Evolutionary conservation across 2,329 filamentous ascomycete species (phyloP), one percentile per base, ranked within the genome.

Genomic region (Aspergillus pseudoterreus): DNA sequence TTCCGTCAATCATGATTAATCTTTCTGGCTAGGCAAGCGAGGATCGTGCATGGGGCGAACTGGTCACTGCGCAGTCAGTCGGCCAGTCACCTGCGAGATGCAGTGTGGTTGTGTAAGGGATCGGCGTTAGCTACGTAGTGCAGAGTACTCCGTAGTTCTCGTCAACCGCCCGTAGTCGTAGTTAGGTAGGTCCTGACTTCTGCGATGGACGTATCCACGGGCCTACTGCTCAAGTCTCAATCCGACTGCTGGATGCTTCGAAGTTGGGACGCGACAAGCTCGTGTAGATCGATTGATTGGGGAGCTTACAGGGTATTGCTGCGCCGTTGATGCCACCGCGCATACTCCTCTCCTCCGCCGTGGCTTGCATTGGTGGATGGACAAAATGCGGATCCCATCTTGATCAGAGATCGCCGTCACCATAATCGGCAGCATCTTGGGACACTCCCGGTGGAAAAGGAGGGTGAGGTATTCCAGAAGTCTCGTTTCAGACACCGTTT

Each of bases 31-130:
- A 45, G 43, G 38, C 54, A 45, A 56, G 43, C 46, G 51, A 53
- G 52, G 45, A 43, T 45, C 33, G 38, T 52, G 50, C 47, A 47
- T 49, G 32, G 42, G 46, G 54, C 46, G 50, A 47, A 52, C 52
- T 47, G 22, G 22, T 22, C 22, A 22, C 22, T 22, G 6, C 22
- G 50, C 44, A 22, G 42, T 53, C 48, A 55, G 47, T 50, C 45
- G 52, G 44, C 43, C 47, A 51, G 57, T 58, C 57, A 60, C 43
- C 50, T 55, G 53, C 48, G 52, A 33, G 49, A 45, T 45, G 53
- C 42, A 51, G 36, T 43, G 53, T 46, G 49, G 47, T 49, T 45
- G 48, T 52, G 53, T 54, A 52, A 56, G 33, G 35, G 50, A 57
- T 56, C 53, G 53, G 44, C 51, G 24, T 41, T 45, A 19, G 4